Percentiles rank a stretch among this genome's conserved stretches.
Conservation (phyloP, 1,139 yeast genomes). For the Suhomyces yuchorum region DNA sequence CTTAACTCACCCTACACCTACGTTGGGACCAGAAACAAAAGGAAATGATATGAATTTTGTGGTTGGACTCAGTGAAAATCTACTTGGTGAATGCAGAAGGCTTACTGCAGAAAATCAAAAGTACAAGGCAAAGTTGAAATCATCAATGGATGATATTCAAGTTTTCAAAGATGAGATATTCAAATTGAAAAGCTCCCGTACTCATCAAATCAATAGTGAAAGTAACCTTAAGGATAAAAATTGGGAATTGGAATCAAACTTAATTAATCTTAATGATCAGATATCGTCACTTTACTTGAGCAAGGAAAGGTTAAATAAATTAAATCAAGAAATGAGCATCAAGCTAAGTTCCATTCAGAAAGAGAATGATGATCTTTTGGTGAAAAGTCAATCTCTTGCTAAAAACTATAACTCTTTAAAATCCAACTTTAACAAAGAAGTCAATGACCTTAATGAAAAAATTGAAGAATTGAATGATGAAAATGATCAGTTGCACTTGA, state of each 20-base stretch:
- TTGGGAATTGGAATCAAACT: constrained; percentile 73
- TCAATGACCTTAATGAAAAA: constrained; percentile 49
- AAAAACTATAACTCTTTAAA: constrained; percentile 40
- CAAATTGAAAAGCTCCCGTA: constrained; percentile 34
- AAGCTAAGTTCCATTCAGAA: constrained; percentile 36
- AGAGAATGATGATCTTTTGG: constrained; percentile 51
- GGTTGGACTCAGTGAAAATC: constrained; percentile 78
- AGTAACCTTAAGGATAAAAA: constrained; percentile 64
- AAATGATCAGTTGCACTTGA: constrained; percentile 55
- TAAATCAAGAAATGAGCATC: constrained; percentile 36
- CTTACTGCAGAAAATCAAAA: constrained; percentile 69
- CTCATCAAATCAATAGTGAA: constrained; percentile 38
- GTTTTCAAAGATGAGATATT: constrained; percentile 40
- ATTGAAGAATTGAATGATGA: constrained; percentile 65
- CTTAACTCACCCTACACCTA: constrained; percentile 31
- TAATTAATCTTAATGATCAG: constrained; percentile 54
- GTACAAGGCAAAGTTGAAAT: constrained; percentile 45
- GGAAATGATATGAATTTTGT: constrained; percentile 77
- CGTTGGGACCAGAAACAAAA: constrained; percentile 47
- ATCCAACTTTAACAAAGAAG: constrained; percentile 38
- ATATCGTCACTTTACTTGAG: constrained; percentile 28
- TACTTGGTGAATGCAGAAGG: constrained; percentile 76
- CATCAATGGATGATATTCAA: constrained; percentile 45
- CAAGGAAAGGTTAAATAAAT: constrained; percentile 35
- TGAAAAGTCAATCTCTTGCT: constrained; percentile 43